Evolutionary conservation across 345 rosid genomes (phyloP).

Genomic region (Reutealis trisperma): DNA sequence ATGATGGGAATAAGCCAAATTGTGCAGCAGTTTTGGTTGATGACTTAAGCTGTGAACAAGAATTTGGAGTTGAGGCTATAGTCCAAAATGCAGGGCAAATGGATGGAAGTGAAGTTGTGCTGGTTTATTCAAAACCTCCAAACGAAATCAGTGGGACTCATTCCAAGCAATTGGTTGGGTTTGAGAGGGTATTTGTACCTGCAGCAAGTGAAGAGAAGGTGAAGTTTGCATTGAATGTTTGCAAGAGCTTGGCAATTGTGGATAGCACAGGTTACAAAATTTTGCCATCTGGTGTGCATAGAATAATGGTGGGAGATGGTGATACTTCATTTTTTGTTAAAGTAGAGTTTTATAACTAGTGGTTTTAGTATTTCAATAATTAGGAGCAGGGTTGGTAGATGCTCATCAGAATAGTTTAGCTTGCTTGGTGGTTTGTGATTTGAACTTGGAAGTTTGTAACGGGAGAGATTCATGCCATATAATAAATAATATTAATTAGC

Average conservation of each 20-base stretch:
- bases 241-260: background rate
- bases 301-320: background rate
- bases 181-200: background rate
- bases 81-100: conserved; percentile 24
- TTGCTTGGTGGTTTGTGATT: no score
- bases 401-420: no score
- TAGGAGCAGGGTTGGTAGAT: no score
- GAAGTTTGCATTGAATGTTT: background rate
- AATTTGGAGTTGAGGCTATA: conserved; percentile 15
- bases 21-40: background rate
- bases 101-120: conserved; percentile 39
- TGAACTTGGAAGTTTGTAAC: no score
- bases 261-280: background rate
- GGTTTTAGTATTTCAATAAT: no score
- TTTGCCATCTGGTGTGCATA: background rate
- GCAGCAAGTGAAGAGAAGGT: background rate
- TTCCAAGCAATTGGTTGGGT: background rate
- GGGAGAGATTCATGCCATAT: no score
- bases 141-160: background rate
- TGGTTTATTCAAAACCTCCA: conserved; percentile 34
- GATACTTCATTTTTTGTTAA: background rate
- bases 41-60: background rate
- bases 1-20: background rate
- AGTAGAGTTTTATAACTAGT: no score
- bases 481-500: no score